Percentiles rank a stretch among this genome's conserved stretches.
Evolutionary conservation across 129 eudicot species (phyloP).

Genomic region (Centella asiatica): DNA sequence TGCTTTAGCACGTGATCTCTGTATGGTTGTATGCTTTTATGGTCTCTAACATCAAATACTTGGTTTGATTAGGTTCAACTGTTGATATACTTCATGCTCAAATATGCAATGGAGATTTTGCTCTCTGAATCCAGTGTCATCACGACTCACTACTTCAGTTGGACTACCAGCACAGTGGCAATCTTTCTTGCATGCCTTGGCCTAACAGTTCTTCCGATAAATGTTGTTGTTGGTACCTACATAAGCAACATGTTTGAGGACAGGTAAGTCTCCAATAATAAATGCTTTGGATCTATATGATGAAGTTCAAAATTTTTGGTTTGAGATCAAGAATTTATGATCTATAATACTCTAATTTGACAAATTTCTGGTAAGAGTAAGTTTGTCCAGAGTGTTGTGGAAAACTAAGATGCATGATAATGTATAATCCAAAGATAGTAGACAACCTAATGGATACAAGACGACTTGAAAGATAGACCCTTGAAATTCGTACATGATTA

Average conservation of each 20-base stretch:
- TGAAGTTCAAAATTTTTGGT: neutral
- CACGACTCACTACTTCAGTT: conserved; percentile 68
- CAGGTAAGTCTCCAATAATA: conserved; percentile 39
- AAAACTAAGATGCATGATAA: neutral
- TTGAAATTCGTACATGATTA: too few species aligned
- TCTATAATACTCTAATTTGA: neutral
- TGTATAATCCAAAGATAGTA: neutral
- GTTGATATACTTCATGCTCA: conserved; percentile 92
- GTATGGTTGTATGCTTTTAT: neutral
- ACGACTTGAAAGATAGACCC: too few species aligned
- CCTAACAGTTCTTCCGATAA: conserved; percentile 86
- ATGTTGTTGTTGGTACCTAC: conserved; percentile 77
- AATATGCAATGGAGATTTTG: conserved; percentile 88
- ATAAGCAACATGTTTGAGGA: conserved; percentile 94
- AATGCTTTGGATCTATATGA: neutral
- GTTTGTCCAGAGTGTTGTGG: neutral
- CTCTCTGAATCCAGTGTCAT: conserved; percentile 93
- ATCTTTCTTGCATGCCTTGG: conserved; percentile 92
- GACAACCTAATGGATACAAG: too few species aligned
- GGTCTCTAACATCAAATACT: neutral
- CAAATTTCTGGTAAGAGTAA: too few species aligned
- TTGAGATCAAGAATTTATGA: neutral
- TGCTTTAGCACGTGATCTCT: too few species aligned
- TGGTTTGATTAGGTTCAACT: conserved; percentile 71
- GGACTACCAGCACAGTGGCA: conserved; percentile 82